Evolutionary conservation across 805 yeast genomes (phyloP).

Genomic region (Yarrowia porcina): DNA sequence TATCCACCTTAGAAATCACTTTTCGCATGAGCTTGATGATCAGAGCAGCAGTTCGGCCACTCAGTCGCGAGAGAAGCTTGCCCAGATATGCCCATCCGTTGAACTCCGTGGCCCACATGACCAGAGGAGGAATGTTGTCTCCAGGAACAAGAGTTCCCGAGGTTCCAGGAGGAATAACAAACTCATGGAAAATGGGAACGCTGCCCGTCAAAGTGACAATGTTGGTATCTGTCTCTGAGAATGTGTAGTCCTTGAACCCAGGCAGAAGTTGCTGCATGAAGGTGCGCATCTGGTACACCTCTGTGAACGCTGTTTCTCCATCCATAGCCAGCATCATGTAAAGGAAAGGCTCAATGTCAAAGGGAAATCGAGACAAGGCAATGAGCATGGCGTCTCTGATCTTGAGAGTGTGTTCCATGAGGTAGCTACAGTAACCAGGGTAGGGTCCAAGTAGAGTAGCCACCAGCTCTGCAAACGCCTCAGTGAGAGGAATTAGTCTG

Average conservation of each 20-base stretch:
- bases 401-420: constrained; percentile 46
- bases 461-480: constrained; percentile 11
- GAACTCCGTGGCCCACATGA: constrained; percentile 67
- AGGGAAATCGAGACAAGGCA: constrained; percentile 73
- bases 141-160: constrained; percentile 65
- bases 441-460: constrained; percentile 34
- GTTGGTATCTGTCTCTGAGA: constrained; percentile 48
- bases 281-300: constrained; percentile 55
- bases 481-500: constrained; percentile 2
- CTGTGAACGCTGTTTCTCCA: constrained; percentile 63
- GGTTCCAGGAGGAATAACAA: constrained; percentile 54
- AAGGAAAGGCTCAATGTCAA: constrained; percentile 56
- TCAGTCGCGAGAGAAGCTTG: constrained; percentile 48
- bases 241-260: constrained; percentile 45
- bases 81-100: constrained; percentile 90
- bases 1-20: constrained; percentile 44
- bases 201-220: constrained; percentile 49
- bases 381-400: constrained; percentile 48
- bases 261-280: constrained; percentile 52
- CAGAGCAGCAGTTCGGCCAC: constrained; percentile 43
- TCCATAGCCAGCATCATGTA: constrained; percentile 55
- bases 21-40: constrained; percentile 54
- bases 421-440: constrained; percentile 47
- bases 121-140: constrained; percentile 43
- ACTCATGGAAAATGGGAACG: constrained; percentile 49